These are phyloP conservation scores for Lyophyllum atratum DNA, from an alignment of 768 basidiomycete genomes.

Conservation along the genomic window DNA sequence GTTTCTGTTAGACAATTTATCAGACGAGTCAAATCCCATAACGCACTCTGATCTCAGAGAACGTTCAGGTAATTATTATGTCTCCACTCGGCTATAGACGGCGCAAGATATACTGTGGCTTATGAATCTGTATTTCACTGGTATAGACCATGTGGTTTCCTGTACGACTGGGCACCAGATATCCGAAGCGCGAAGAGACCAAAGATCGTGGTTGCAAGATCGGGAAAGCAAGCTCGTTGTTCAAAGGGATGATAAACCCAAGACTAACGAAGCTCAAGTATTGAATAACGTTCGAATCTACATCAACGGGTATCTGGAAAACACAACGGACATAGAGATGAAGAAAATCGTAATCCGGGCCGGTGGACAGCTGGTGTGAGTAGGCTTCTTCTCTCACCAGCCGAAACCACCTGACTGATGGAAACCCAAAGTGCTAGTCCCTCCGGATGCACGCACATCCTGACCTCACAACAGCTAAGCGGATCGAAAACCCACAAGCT, in stretches of 20 bases:
- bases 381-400: slow-evolving; percentile 7
- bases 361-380: slow-evolving; percentile 69
- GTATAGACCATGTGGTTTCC: slow-evolving; percentile 59
- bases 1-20: slow-evolving; percentile 61
- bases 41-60: slow-evolving; percentile 68
- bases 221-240: slow-evolving; percentile 47
- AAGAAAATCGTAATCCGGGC: slow-evolving; percentile 64
- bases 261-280: slow-evolving; percentile 26
- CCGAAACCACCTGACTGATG: slow-evolving; percentile 11
- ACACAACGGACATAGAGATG: slow-evolving; percentile 81
- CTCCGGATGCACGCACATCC: slow-evolving; percentile 74
- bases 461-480: slow-evolving; percentile 72
- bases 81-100: neutral
- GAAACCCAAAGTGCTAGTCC: slow-evolving; percentile 44
- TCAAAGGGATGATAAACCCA: slow-evolving; percentile 26
- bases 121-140: neutral
- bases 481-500: slow-evolving; percentile 71
- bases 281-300: slow-evolving; percentile 58
- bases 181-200: slow-evolving; percentile 44
- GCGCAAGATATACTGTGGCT: neutral
- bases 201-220: slow-evolving; percentile 39
- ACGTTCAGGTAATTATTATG: slow-evolving; percentile 51
- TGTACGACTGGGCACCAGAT: slow-evolving; percentile 72
- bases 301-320: slow-evolving; percentile 68
- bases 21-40: slow-evolving; percentile 72